These are phyloP conservation scores for Claviceps paspali DNA, from an alignment of 2,329 filamentous ascomycete species.

Conservation along the genomic window DNA sequence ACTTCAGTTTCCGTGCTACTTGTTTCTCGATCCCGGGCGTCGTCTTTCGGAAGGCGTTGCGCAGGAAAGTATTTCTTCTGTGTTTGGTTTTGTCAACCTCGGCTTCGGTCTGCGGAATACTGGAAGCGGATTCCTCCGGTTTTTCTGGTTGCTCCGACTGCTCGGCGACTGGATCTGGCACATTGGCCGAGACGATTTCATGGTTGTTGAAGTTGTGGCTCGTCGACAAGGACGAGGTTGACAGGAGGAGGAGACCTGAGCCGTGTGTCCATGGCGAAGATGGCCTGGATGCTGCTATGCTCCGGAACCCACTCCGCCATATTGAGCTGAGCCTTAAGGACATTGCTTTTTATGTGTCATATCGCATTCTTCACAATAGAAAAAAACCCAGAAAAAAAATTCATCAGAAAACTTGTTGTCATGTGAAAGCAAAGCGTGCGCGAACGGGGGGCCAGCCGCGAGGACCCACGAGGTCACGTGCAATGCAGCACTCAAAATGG, in stretches of 20 bases:
- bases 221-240: neutral
- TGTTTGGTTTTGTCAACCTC: conserved; percentile 5
- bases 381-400: too few species aligned
- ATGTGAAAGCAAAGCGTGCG: too few species aligned
- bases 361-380: conserved; percentile 16
- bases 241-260: conserved; percentile 7
- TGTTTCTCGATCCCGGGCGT: conserved; percentile 8
- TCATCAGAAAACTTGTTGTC: too few species aligned
- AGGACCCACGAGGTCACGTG: conserved; percentile 7
- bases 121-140: conserved; percentile 5
- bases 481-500: too few species aligned
- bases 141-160: too few species aligned
- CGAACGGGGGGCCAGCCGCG: neutral
- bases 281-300: conserved; percentile 13
- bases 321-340: conserved; percentile 28
- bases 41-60: conserved; percentile 14
- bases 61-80: conserved; percentile 14
- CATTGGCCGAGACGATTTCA: neutral
- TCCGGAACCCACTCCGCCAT: conserved; percentile 26
- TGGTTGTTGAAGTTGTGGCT: neutral
- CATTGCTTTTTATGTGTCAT: conserved; percentile 28
- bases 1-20: conserved; percentile 10
- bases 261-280: conserved; percentile 10
- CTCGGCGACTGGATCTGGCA: neutral
- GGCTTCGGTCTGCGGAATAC: neutral